Evolutionary conservation across 768 basidiomycete genomes (phyloP), one percentile per base, ranked within the genome.

Genomic region (Termitomyces sp.): DNA sequence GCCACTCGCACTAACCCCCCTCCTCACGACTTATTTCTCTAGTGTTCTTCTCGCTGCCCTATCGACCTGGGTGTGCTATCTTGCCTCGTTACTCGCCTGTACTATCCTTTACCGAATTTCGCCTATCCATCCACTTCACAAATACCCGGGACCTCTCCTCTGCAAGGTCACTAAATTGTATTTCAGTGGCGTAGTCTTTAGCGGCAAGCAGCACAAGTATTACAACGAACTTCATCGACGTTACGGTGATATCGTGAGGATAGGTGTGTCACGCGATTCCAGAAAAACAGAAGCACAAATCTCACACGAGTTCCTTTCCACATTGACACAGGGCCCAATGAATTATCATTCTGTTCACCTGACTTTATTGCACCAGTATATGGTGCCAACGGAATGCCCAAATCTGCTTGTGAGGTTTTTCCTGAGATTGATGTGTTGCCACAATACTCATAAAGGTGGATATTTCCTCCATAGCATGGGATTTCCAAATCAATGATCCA

Each of bases 171-270:
- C 77, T 5, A 78, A 77, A 56, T 36, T 79, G 1, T 75, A 71
- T 64, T 62, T 65, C 3, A 69, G 67, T 0, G 70, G 53, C 45
- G 56, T 75, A 10, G 66, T 70, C 0, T 65, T 57, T n/a, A 56
- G 51, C 16, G 80, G 81, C 0, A 73, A 73, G 56, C 72, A 76
- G 20, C 78, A 85, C 9, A 54, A 70, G 3, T 76, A 75, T 55
- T 73, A 75, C 47, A 65, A 75, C 31, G 55, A 64, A 5, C 61
- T 85, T 24, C 84, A 85, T 62, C 71, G 73, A 16, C 68, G 66
- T 31, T 84, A 84, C 51, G 84, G 84, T 0, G 73, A 78, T 20
- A 68, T 78, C 26, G 79, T 86, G 15, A 73, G 84, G 51, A 74
- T 79, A 42, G 85, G 84, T 82, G 55, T 34, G 73, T 51, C 9